Conservation (phyloP, 164 flowering plant genomes). For the Stephania cephalantha region DNA sequence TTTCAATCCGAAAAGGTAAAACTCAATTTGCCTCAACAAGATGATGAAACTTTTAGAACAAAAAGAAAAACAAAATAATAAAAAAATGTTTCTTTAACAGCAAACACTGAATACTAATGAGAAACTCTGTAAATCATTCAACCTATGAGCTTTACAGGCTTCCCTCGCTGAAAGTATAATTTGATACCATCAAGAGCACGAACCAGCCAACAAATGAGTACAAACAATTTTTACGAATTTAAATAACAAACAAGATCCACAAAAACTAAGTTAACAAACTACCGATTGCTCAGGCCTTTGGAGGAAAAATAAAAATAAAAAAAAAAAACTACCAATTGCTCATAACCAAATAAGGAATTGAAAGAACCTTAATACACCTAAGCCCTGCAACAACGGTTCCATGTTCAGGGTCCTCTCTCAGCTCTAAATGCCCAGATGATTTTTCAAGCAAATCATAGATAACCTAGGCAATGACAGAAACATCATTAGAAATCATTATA, state of each 20-base stretch:
- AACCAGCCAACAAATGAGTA: neutral
- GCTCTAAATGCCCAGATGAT: slow-evolving; percentile 85
- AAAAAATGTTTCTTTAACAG: too few species aligned
- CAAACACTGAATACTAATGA: neutral
- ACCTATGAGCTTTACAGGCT: neutral
- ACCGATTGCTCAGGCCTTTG: too few species aligned
- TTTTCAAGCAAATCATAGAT: slow-evolving; percentile 91
- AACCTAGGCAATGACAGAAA: slow-evolving; percentile 38
- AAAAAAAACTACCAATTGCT: neutral
- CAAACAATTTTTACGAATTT: neutral
- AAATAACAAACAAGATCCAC: neutral
- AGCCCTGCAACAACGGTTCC: slow-evolving; percentile 84
- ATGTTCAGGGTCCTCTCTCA: slow-evolving; percentile 85
- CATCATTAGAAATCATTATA: slow-evolving; percentile 11
- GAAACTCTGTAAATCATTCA: neutral
- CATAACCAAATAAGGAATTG: slow-evolving; percentile 4
- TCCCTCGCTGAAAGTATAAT: neutral
- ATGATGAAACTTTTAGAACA: neutral
- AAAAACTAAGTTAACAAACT: neutral
- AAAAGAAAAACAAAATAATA: neutral
- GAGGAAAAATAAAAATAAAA: too few species aligned
- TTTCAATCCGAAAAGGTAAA: neutral
- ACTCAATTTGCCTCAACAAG: neutral
- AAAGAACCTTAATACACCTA: slow-evolving; percentile 65
- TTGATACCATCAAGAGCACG: neutral